Conservation (phyloP, 805 yeast genomes). For the Lipomyces starkeyi region DNA sequence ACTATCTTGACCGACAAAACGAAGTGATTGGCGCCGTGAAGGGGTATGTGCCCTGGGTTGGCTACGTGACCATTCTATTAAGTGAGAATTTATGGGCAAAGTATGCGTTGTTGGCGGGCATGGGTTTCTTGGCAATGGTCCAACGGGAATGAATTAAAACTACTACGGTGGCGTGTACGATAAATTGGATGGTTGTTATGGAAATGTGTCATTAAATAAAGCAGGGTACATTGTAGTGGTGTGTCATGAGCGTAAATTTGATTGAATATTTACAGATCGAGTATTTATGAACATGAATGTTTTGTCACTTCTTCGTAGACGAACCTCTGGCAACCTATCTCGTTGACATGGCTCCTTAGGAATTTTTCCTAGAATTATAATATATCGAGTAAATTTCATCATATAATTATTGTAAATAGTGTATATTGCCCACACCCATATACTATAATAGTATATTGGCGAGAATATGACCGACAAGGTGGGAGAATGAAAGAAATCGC, state of each 20-base stretch:
- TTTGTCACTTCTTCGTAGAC: too few relatives aligned
- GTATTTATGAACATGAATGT: too few relatives aligned
- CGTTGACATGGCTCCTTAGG: background rate
- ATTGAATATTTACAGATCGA: background rate
- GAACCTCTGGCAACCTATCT: too few relatives aligned
- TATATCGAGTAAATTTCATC: too few relatives aligned
- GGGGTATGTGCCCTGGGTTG: slow-evolving; percentile 87
- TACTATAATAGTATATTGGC: too few relatives aligned
- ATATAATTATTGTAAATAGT: too few relatives aligned
- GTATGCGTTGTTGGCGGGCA: slow-evolving; percentile 72
- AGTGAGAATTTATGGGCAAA: slow-evolving; percentile 88
- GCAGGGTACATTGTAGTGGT: background rate
- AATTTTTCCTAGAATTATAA: background rate
- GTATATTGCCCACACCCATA: too few relatives aligned
- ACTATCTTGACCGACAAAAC: slow-evolving; percentile 72
- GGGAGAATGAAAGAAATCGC: too few relatives aligned
- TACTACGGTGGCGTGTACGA: background rate
- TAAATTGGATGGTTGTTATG: background rate
- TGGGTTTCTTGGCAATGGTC: slow-evolving; percentile 73
- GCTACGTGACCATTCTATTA: slow-evolving; percentile 88
- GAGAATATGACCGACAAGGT: too few relatives aligned
- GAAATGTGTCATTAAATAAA: slow-evolving; percentile 7
- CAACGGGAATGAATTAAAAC: slow-evolving; percentile 54
- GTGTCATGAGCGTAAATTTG: slow-evolving; percentile 2
- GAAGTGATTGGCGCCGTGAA: slow-evolving; percentile 93